Percentiles rank a stretch among this genome's conserved stretches.
Evolutionary conservation across 805 yeast genomes (phyloP).

Genomic region (Phaffomyces opuntiae): DNA sequence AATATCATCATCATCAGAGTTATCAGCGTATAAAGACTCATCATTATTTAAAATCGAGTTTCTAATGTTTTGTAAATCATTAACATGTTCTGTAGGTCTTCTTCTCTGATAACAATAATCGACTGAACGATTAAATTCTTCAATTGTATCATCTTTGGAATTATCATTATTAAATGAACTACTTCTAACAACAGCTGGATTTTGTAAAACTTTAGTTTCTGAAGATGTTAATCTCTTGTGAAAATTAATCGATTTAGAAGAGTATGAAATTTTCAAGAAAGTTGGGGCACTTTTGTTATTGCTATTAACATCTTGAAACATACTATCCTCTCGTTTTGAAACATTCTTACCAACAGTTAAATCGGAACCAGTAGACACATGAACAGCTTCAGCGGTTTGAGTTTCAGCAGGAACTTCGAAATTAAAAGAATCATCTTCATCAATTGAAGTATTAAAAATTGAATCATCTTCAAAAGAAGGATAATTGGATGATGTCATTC

Average conservation of each 20-base stretch:
- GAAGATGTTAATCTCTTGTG: slow-evolving; percentile 17
- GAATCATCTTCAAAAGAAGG: slow-evolving; percentile 11
- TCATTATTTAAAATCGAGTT: slow-evolving; percentile 14
- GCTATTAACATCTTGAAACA: slow-evolving; percentile 17
- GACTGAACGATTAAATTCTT: slow-evolving; percentile 2
- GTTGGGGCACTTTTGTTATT: background rate
- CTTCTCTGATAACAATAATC: slow-evolving; percentile 12
- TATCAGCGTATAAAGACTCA: slow-evolving; percentile 19
- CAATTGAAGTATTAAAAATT: slow-evolving; percentile 3
- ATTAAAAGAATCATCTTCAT: slow-evolving; percentile 20
- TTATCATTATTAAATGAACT: slow-evolving; percentile 21
- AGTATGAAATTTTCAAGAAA: slow-evolving; percentile 9
- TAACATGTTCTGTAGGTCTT: slow-evolving; percentile 8
- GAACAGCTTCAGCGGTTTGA: slow-evolving; percentile 21
- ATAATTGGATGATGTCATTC: slow-evolving; percentile 21
- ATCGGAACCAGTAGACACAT: slow-evolving; percentile 22
- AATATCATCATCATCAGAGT: slow-evolving; percentile 19
- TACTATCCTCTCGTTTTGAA: slow-evolving; percentile 17
- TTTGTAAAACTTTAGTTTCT: slow-evolving; percentile 8
- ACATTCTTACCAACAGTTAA: slow-evolving; percentile 16
- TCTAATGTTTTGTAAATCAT: slow-evolving; percentile 12
- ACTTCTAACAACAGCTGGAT: slow-evolving; percentile 17
- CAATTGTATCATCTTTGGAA: slow-evolving; percentile 10
- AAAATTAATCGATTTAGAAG: slow-evolving; percentile 17
- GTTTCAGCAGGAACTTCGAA: slow-evolving; percentile 21